Evolutionary conservation across 306 rosid species (phyloP), one percentile per base, ranked within the genome.

Genomic region (Ormosia emarginata): DNA sequence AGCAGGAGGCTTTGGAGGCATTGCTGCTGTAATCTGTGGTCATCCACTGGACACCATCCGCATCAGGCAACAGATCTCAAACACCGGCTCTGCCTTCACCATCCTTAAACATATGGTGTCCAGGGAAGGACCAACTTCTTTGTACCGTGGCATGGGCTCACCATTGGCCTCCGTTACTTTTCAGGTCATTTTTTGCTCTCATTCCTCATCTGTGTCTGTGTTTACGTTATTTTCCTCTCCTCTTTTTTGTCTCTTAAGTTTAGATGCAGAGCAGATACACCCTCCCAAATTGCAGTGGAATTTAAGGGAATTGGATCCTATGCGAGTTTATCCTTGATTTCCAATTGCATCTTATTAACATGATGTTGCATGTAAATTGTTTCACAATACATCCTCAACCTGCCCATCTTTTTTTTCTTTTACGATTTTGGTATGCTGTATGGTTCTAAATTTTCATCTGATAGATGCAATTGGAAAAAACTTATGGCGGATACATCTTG

Each of bases 1-100:
- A 17, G 99, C 98, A 0, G 98, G 98, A 15, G 98, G 99, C 0
- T 82, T 87, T 73, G 98, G 99, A 55, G 99, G 99, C 57, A 78
- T 86, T 49, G 99, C 99, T 33, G 98, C 98, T 55, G 43, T 95
- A 4, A 9, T 95, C 46, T 88, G 97, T 6, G 98, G 99, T 47
- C 90, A 92, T 67, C 99, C 97, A 1, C 89, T 95, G 7, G 98
- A 95, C 73, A 95, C 99, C 7, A 85, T 95, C 10, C 83, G 97
- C 0, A 36, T 95, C 70, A 83, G 85, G 56, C 93, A 89, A 46
- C 98, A 95, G 17, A 49, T 74, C 78, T 80, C 93, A 1, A 65
- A 52, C 41, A 71, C 84, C 14, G 93, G 89, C 29, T 92, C 98
- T 47, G 94, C 97, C 10, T 77, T 79, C 70, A 29, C 4, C 67